Evolutionary conservation across 2,329 filamentous ascomycete species (phyloP), one percentile per base, ranked within the genome.

Genomic region (Byssothecium circinans): DNA sequence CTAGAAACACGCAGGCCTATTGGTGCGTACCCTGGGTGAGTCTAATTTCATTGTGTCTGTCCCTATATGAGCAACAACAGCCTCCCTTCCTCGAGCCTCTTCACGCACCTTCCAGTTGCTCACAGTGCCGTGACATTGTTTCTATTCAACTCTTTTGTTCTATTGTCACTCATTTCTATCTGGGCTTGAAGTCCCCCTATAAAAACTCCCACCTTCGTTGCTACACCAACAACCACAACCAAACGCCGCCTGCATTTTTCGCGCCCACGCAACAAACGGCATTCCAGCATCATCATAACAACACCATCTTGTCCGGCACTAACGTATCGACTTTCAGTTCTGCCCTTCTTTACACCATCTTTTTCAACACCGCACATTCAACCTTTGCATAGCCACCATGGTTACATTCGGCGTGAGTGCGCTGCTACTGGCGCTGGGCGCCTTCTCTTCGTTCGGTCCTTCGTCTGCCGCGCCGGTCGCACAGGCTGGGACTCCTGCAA

Each of bases 381-480:
- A 56, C 42, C 38, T 52, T 41, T 46, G 48, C 29, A 62, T 57
- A 45, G 51, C 53, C 57, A 71, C 65, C 57, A 72, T 72, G 69
- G 65, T 72, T 48, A 61, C 60, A 45, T 65, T 72, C 50, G 56
- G 66, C 58, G 62, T 65, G 57, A 55, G 57, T 54, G 68, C 69
- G 63, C 57, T 71, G 20, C 58, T 71, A 36, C 52, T 72, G 45
- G 61, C 65, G 57, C 65, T 71, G 49, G 67, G 65, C 59, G 62
- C 69, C 50, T 50, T 71, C 45, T 58, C 68, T 47, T 63, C 66
- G 30, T 60, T 60, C 38, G 49, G 58, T 19, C 60, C 63, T 18
- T 58, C 65, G 15, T 46, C 60, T 47, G 62, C 64, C 37, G 61
- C 59, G 14, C 64, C 68, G 36, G 54, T 67, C 38, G 62, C 64